These are phyloP conservation scores for Colletotrichum ledebouriae DNA, from an alignment of 2,329 filamentous ascomycete species.

Conservation along the genomic window DNA sequence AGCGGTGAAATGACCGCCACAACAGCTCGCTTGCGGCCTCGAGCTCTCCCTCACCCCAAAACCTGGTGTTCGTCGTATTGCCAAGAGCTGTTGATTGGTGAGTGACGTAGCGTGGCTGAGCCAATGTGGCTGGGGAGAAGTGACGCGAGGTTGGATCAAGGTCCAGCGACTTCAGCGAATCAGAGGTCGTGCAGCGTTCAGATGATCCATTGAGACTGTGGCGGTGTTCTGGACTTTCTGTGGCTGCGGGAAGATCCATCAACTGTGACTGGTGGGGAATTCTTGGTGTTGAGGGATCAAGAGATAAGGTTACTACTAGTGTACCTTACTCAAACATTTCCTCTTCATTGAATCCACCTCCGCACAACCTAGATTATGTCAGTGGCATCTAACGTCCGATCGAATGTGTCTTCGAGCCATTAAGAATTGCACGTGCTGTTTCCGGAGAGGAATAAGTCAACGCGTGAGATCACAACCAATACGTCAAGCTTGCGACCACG, in stretches of 20 bases:
- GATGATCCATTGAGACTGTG: conserved; percentile 9
- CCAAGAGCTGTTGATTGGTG: conserved; percentile 19
- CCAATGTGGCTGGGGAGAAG: conserved; percentile 11
- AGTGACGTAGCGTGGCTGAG: conserved; percentile 33
- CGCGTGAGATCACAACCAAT: too few relatives aligned
- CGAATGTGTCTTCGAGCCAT: too few relatives aligned
- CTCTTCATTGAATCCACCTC: too few relatives aligned
- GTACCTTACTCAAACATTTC: not conserved
- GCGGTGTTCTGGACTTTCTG: conserved; percentile 17
- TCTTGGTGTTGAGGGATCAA: not conserved
- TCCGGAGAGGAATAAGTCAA: too few relatives aligned
- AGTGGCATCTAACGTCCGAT: too few relatives aligned
- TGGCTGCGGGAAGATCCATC: conserved; percentile 28
- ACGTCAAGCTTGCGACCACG: too few relatives aligned
- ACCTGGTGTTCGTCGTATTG: conserved; percentile 23
- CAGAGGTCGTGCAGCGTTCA: not conserved
- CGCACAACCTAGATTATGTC: too few relatives aligned
- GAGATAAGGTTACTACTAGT: conserved; percentile 11
- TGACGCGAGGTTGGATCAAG: not conserved
- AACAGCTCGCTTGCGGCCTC: conserved; percentile 26
- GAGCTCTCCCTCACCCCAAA: conserved; percentile 3
- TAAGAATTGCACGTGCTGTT: too few relatives aligned
- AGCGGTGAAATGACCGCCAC: conserved; percentile 5
- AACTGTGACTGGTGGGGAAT: not conserved
- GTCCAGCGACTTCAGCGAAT: not conserved